These are phyloP conservation scores for Neocucurbitaria cava DNA, from an alignment of 2,329 filamentous ascomycete species.

Conservation along the genomic window DNA sequence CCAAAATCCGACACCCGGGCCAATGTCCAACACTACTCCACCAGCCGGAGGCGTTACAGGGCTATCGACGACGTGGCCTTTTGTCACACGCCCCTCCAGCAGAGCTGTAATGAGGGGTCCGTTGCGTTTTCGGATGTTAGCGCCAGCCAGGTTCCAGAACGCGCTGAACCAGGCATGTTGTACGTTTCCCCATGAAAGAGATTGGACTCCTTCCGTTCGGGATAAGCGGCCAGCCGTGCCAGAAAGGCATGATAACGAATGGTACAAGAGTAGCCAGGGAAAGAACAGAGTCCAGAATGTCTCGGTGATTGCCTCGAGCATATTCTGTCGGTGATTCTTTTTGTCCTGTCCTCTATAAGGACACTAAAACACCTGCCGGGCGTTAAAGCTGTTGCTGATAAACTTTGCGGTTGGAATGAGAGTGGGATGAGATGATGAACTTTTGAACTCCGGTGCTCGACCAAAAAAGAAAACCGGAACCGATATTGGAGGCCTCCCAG, in stretches of 20 bases:
- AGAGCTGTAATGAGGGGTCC: slow-evolving; percentile 20
- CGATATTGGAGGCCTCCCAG: too few relatives aligned
- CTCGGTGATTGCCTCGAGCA: background rate
- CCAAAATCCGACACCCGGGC: slow-evolving; percentile 25
- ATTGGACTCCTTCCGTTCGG: background rate
- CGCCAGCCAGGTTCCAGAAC: slow-evolving; percentile 20
- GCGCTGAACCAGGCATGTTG: slow-evolving; percentile 22
- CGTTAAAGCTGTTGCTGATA: too few relatives aligned
- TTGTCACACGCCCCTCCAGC: slow-evolving; percentile 21
- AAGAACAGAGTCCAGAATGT: slow-evolving; percentile 8
- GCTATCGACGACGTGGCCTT: slow-evolving; percentile 10
- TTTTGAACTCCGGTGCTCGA: too few relatives aligned
- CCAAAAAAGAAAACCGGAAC: too few relatives aligned
- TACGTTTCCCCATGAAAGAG: slow-evolving; percentile 12
- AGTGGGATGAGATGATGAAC: too few relatives aligned
- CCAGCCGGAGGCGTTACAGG: slow-evolving; percentile 14
- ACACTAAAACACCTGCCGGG: too few relatives aligned
- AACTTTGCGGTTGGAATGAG: too few relatives aligned
- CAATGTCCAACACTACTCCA: slow-evolving; percentile 23
- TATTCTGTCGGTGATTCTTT: too few relatives aligned
- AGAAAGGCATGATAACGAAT: slow-evolving; percentile 13
- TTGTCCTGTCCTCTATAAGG: too few relatives aligned
- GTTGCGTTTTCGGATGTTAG: slow-evolving; percentile 13
- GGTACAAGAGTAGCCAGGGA: slow-evolving; percentile 22
- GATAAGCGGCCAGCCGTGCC: slow-evolving; percentile 10